phyloP scores from a whole-genome alignment of 176 grass and related monocot genomes.

The Tuctoria greenei region DNA sequence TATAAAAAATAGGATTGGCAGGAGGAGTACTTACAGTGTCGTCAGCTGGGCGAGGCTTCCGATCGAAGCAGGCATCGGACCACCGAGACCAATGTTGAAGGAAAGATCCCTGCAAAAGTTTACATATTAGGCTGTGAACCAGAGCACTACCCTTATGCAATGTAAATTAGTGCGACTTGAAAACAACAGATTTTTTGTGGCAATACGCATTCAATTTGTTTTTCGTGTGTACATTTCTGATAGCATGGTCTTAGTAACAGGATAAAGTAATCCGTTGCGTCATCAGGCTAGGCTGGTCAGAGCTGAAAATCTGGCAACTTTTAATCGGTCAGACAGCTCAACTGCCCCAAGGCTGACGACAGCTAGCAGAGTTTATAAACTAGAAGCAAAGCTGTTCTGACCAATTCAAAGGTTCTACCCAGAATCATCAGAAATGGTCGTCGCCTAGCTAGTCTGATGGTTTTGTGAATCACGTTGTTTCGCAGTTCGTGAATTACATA shows the following conservation, averaged over 20 bases:
- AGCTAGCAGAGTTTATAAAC: slow-evolving; percentile 15
- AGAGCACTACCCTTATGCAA: background rate
- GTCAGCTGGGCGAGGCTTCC: slow-evolving; percentile 40
- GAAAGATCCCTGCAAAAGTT: slow-evolving; percentile 52
- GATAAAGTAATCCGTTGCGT: background rate
- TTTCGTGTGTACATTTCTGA: background rate
- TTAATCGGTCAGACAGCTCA: slow-evolving; percentile 16
- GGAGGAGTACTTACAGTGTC: slow-evolving; percentile 21
- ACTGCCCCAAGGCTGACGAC: slow-evolving; percentile 7
- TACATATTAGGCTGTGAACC: background rate
- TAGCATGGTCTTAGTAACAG: background rate
- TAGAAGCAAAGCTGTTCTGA: slow-evolving; percentile 18
- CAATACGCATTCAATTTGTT: background rate
- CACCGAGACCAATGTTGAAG: slow-evolving; percentile 42
- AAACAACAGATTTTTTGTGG: background rate
- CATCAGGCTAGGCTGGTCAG: background rate
- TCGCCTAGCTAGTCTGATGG: background rate
- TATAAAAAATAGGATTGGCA: background rate
- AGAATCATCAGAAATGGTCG: slow-evolving; percentile 1
- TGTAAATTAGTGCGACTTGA: background rate
- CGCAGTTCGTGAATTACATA: background rate
- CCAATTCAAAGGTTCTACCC: slow-evolving; percentile 3
- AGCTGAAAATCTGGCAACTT: background rate
- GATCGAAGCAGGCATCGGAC: slow-evolving; percentile 32
- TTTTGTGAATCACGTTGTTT: background rate